phyloP scores from a whole-genome alignment of 1,139 yeast genomes.

The Diutina sp. region DNA sequence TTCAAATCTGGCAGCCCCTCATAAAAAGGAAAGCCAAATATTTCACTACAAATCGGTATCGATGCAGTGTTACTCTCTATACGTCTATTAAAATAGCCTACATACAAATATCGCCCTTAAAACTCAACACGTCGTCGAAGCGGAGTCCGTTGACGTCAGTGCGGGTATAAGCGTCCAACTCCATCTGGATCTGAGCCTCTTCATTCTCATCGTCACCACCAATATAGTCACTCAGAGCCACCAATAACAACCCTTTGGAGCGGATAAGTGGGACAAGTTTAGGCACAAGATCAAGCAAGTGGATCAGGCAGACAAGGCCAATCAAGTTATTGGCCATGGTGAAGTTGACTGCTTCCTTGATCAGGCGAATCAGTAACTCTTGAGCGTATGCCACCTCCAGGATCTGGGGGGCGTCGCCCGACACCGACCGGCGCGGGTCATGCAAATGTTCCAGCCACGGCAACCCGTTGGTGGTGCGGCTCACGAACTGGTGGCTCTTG shows the following conservation, averaged over 20 bases:
- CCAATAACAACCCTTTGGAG: slow-evolving; percentile 70
- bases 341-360: slow-evolving; percentile 43
- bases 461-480: slow-evolving; percentile 31
- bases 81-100: slow-evolving; percentile 10
- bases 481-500: slow-evolving; percentile 17
- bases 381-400: slow-evolving; percentile 14
- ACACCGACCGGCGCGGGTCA: background rate
- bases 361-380: slow-evolving; percentile 30
- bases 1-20: too few relatives aligned
- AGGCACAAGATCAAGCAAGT: slow-evolving; percentile 61
- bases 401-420: background rate
- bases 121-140: slow-evolving; percentile 51
- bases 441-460: background rate
- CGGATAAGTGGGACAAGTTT: slow-evolving; percentile 65
- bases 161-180: slow-evolving; percentile 29
- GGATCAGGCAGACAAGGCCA: slow-evolving; percentile 70
- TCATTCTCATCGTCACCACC: slow-evolving; percentile 14
- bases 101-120: slow-evolving; percentile 57
- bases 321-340: slow-evolving; percentile 73
- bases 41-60: background rate
- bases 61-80: background rate
- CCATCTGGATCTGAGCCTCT: slow-evolving; percentile 13
- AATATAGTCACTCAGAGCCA: slow-evolving; percentile 42
- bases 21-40: too few relatives aligned
- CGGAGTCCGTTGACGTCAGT: slow-evolving; percentile 68